Percentiles rank a stretch among this genome's conserved stretches.
These are phyloP conservation scores for Boletus sensibilis DNA, from an alignment of 768 basidiomycete species.

Conservation along the genomic window DNA sequence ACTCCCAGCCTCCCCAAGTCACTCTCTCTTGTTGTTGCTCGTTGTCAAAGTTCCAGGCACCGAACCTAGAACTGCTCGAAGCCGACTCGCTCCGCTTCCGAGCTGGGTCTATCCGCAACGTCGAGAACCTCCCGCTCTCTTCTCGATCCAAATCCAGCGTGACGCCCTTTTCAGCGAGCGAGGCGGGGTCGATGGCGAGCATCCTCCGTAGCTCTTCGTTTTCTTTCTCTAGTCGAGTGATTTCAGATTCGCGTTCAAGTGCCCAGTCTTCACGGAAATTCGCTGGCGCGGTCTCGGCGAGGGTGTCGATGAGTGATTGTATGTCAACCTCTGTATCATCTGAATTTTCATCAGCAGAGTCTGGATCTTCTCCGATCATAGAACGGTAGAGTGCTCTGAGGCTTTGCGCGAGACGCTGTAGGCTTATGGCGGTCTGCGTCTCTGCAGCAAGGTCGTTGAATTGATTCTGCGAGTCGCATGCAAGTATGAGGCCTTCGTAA, in stretches of 20 bases:
- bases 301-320: constrained; percentile 40
- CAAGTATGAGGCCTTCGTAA: constrained; percentile 78
- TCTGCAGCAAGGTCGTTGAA: constrained; percentile 57
- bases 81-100: constrained; percentile 30
- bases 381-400: constrained; percentile 72
- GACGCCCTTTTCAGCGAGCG: constrained; percentile 52
- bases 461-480: constrained; percentile 57
- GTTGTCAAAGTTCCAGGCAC: constrained; percentile 32
- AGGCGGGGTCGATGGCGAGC: constrained; percentile 68
- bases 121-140: constrained; percentile 39
- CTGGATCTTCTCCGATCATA: constrained; percentile 59
- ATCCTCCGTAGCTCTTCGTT: constrained; percentile 75
- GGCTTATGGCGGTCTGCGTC: constrained; percentile 58
- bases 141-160: constrained; percentile 47
- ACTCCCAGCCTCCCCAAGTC: constrained; percentile 30
- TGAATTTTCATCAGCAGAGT: constrained; percentile 25
- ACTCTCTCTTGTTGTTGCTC: constrained; percentile 27
- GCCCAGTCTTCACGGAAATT: constrained; percentile 76
- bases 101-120: constrained; percentile 18
- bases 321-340: constrained; percentile 42
- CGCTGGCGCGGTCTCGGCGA: constrained; percentile 40
- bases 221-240: constrained; percentile 76
- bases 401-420: constrained; percentile 68
- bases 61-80: constrained; percentile 22
- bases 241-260: constrained; percentile 83